Percentiles rank a stretch among this genome's conserved stretches.
Conservation (phyloP, 495 filamentous ascomycete genomes). For the Bacidia rubella region DNA sequence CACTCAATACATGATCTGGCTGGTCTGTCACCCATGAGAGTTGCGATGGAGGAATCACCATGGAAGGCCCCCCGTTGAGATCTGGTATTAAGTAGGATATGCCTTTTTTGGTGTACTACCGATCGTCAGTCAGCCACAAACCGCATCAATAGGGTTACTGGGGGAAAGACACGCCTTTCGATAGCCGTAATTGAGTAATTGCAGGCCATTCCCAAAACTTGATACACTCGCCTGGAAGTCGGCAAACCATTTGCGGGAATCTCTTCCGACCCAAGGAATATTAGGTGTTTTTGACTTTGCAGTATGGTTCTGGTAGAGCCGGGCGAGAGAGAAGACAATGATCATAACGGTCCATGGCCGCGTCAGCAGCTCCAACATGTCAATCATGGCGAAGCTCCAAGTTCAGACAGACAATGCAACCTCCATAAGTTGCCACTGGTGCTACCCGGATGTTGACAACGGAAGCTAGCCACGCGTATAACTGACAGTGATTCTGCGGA, state of each 20-base stretch:
- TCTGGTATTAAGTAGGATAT: conserved; percentile 25
- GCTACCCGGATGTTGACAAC: too few species aligned
- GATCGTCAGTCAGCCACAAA: not conserved
- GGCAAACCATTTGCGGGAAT: conserved; percentile 6
- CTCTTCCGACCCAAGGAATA: conserved; percentile 8
- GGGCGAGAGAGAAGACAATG: not conserved
- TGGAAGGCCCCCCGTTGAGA: conserved; percentile 21
- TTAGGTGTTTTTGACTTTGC: not conserved
- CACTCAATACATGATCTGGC: conserved; percentile 19
- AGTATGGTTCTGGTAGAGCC: not conserved
- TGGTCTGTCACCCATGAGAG: conserved; percentile 19
- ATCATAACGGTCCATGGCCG: not conserved
- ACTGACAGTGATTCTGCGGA: too few species aligned
- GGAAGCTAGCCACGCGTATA: too few species aligned
- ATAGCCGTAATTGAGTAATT: conserved; percentile 6
- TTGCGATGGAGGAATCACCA: conserved; percentile 21
- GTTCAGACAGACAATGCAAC: not conserved
- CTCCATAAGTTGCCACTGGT: not conserved
- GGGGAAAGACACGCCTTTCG: conserved; percentile 1
- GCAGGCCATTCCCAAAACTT: conserved; percentile 3
- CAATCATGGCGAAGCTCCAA: not conserved
- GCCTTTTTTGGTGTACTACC: conserved; percentile 22
- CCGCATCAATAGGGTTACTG: conserved; percentile 8
- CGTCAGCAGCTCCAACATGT: not conserved
- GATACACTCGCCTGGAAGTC: not conserved